Percentiles rank a stretch among this genome's conserved stretches.
These are phyloP conservation scores for Pseudogymnoascus sp. DNA, from an alignment of 2,329 filamentous ascomycete genomes.

Conservation along the genomic window DNA sequence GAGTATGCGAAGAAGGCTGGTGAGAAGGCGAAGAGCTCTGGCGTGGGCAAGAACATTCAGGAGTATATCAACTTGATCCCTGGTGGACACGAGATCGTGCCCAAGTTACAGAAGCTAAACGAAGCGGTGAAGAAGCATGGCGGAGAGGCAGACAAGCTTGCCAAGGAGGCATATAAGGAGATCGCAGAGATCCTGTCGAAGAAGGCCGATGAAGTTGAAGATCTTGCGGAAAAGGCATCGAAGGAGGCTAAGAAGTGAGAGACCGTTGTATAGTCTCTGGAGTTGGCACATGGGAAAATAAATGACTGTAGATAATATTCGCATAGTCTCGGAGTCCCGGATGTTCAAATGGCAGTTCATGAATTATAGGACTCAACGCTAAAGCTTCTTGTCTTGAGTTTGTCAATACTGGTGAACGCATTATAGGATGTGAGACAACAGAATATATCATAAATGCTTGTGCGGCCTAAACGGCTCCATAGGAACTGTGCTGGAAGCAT, in stretches of 20 bases:
- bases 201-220: slow-evolving; percentile 48
- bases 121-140: slow-evolving; percentile 61
- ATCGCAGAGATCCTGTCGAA: slow-evolving; percentile 57
- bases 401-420: not conserved
- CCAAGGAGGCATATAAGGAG: slow-evolving; percentile 63
- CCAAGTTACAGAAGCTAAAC: slow-evolving; percentile 58
- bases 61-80: slow-evolving; percentile 61
- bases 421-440: not conserved
- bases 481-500: not conserved
- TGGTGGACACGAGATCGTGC: slow-evolving; percentile 55
- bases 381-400: not conserved
- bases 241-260: slow-evolving; percentile 34
- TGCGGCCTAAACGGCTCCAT: not conserved
- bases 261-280: not conserved
- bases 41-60: slow-evolving; percentile 30
- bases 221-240: slow-evolving; percentile 50
- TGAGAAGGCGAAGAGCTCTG: slow-evolving; percentile 52
- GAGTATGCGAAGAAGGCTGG: slow-evolving; percentile 52
- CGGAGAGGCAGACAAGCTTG: slow-evolving; percentile 60
- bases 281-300: slow-evolving; percentile 19
- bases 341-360: not conserved
- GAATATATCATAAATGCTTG: not conserved
- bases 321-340: slow-evolving; percentile 7
- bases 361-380: not conserved
- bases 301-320: slow-evolving; percentile 4